Percentiles rank a stretch among this genome's conserved stretches.
Conservation (phyloP, 208 protist species). For the Naegleria lovaniensis region DNA sequence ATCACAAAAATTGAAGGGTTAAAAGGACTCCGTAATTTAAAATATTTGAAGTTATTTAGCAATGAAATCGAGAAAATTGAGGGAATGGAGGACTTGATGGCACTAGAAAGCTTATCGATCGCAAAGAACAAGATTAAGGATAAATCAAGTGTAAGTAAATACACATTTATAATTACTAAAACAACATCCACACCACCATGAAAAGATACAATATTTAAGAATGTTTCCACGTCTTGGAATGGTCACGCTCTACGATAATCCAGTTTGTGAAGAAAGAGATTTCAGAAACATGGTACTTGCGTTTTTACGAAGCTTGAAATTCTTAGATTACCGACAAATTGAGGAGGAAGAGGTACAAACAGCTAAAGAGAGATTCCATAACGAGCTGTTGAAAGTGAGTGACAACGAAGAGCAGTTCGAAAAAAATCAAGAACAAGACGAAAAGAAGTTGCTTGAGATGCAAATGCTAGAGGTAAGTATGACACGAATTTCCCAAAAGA, state of each 20-base stretch:
- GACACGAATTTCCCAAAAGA: no score
- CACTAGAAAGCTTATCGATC: background rate
- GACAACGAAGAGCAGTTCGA: background rate
- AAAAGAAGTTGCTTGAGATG: background rate
- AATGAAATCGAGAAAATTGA: slow-evolving; percentile 14
- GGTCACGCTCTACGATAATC: slow-evolving; percentile 10
- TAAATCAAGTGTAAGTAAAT: background rate
- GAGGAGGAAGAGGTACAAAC: background rate
- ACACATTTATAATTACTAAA: background rate
- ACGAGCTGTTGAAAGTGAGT: background rate
- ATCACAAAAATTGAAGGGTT: slow-evolving; percentile 13
- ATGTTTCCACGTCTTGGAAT: background rate
- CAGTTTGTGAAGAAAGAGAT: slow-evolving; percentile 10
- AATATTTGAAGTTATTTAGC: background rate
- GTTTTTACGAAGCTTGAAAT: background rate
- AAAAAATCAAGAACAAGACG: background rate
- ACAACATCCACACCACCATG: no score
- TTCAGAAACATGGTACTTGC: background rate
- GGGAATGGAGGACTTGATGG: background rate
- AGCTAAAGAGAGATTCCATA: background rate
- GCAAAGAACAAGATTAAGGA: slow-evolving; percentile 21
- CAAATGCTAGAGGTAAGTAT: background rate
- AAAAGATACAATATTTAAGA: slow-evolving; percentile 15
- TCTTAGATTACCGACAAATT: background rate
- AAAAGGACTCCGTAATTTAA: background rate